A percentile compares a stretch with the other conserved stretches of the same genome.
phyloP scores from a whole-genome alignment of 768 basidiomycete genomes.

The Postia placenta region DNA sequence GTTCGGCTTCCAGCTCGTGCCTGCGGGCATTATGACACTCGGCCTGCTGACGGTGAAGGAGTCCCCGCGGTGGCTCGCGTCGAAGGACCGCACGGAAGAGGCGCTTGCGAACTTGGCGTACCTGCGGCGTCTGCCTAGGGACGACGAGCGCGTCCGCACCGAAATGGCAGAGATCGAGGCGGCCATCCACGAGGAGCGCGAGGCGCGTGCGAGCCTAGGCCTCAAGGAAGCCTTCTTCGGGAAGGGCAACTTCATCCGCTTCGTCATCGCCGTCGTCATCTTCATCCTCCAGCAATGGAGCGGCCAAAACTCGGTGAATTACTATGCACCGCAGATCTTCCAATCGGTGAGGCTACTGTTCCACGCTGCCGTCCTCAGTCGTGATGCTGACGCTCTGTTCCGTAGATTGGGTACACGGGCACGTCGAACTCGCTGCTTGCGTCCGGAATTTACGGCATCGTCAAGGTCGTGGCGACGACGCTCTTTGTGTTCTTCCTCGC shows the following conservation, averaged over 20 bases:
- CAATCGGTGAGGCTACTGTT: conserved; percentile 37
- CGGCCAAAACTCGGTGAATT: conserved; percentile 77
- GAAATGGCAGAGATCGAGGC: conserved; percentile 82
- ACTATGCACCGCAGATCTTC: conserved; percentile 75
- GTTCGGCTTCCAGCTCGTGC: conserved; percentile 71
- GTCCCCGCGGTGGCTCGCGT: conserved; percentile 73
- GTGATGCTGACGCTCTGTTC: conserved; percentile 2
- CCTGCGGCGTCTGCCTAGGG: conserved; percentile 40
- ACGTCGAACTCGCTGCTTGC: conserved; percentile 59
- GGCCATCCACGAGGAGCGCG: conserved; percentile 67
- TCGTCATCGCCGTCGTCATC: conserved; percentile 78
- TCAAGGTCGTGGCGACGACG: conserved; percentile 62
- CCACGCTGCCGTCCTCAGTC: neutral
- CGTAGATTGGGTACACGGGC: conserved; percentile 60
- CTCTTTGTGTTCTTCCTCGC: conserved; percentile 64
- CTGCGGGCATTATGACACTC: conserved; percentile 62
- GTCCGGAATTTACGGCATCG: conserved; percentile 62
- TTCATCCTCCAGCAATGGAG: conserved; percentile 81
- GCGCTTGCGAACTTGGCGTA: conserved; percentile 59
- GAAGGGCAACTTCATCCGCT: conserved; percentile 77
- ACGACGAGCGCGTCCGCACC: conserved; percentile 40
- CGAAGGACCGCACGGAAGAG: conserved; percentile 47
- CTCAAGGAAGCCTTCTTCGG: conserved; percentile 66
- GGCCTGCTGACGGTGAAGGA: conserved; percentile 70
- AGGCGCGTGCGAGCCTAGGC: conserved; percentile 58